A percentile compares a stretch with the other conserved stretches of the same genome.
These are phyloP conservation scores for Cladophialophora immunda DNA, from an alignment of 2,329 filamentous ascomycete species.

Conservation along the genomic window DNA sequence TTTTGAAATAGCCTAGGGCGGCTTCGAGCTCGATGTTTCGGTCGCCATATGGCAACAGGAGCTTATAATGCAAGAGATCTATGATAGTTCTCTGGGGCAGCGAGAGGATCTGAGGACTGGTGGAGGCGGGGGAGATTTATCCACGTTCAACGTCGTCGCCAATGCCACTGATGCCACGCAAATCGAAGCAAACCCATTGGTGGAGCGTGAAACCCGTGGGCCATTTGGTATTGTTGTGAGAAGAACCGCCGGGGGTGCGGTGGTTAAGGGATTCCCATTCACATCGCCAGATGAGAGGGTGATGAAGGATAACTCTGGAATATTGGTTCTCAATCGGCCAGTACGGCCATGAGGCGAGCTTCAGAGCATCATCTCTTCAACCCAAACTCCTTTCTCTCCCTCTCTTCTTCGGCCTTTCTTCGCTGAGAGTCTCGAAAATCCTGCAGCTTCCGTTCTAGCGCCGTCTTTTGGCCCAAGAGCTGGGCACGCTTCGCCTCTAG, in stretches of 20 bases:
- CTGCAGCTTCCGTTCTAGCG: slow-evolving; percentile 30
- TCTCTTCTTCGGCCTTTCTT: slow-evolving; percentile 24
- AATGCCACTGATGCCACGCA: background rate
- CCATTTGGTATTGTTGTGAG: background rate
- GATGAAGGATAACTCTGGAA: background rate
- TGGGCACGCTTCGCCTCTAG: slow-evolving; percentile 31
- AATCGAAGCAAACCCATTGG: background rate
- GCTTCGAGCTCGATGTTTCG: background rate
- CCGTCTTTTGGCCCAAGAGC: slow-evolving; percentile 30
- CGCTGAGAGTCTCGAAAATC: slow-evolving; percentile 28
- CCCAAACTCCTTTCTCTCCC: slow-evolving; percentile 27
- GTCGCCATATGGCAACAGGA: background rate
- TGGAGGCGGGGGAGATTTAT: background rate
- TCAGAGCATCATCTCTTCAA: slow-evolving; percentile 20
- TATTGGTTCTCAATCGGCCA: background rate
- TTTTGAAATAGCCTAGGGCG: background rate
- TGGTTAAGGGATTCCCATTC: background rate
- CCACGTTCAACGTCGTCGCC: background rate
- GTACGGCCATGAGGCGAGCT: background rate
- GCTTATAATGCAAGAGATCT: background rate
- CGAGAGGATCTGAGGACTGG: background rate
- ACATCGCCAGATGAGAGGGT: background rate
- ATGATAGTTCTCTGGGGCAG: background rate
- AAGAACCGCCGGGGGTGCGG: background rate
- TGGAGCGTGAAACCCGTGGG: background rate